A percentile compares a stretch with the other conserved stretches of the same genome.
Conservation (phyloP, 345 rosid genomes). For the Streptanthus diversifolius region DNA sequence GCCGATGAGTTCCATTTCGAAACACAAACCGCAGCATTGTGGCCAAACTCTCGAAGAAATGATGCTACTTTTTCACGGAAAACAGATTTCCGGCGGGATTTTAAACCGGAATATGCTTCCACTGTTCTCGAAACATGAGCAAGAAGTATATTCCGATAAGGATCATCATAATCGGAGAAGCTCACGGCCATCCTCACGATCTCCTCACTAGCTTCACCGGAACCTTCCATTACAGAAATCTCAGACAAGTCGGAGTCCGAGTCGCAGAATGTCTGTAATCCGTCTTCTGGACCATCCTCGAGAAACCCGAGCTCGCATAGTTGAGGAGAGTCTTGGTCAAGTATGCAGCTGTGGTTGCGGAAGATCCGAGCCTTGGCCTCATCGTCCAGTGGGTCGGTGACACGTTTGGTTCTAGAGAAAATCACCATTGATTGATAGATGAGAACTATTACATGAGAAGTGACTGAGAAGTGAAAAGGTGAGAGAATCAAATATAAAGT, state of each 20-base stretch:
- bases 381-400: conserved; percentile 53
- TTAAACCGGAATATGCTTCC: conserved; percentile 43
- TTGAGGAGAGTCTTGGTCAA: conserved; percentile 55
- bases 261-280: conserved; percentile 14
- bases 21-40: conserved; percentile 79
- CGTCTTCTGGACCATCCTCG: conserved; percentile 33
- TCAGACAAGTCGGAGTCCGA: conserved; percentile 48
- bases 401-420: conserved; percentile 43
- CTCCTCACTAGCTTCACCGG: conserved; percentile 33
- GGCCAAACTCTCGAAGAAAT: conserved; percentile 54
- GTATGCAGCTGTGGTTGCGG: conserved; percentile 54
- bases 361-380: conserved; percentile 63
- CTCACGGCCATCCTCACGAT: conserved; percentile 5
- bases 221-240: conserved; percentile 23
- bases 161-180: conserved; percentile 42
- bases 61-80: conserved; percentile 52
- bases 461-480: conserved; percentile 14
- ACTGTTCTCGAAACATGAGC: conserved; percentile 44
- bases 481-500: conserved; percentile 15
- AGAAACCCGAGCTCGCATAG: conserved; percentile 70
- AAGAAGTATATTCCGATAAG: conserved; percentile 41
- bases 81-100: conserved; percentile 29
- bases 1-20: conserved; percentile 66
- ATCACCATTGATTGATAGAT: conserved; percentile 14
- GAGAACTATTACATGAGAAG: neutral